Evolutionary conservation across 768 basidiomycete species (phyloP).

Genomic region (Kwoniella sp.): DNA sequence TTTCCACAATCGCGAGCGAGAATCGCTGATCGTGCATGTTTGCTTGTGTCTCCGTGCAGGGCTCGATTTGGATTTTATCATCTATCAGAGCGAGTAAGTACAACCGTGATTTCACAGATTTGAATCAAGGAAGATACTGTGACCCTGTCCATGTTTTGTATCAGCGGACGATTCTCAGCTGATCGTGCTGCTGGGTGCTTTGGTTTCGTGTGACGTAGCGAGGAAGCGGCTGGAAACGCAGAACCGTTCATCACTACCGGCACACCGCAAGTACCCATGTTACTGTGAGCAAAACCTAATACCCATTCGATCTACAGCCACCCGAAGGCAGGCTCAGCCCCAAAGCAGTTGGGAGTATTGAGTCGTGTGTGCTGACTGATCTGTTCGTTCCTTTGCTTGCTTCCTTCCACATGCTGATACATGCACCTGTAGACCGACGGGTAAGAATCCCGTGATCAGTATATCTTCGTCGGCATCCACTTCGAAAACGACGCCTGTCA

Average conservation of each 20-base stretch:
- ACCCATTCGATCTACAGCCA: no score
- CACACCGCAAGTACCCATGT: neutral
- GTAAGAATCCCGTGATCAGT: neutral
- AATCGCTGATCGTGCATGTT: no score
- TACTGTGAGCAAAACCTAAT: neutral
- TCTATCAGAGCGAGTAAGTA: constrained; percentile 2
- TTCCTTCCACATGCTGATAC: no score
- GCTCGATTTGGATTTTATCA: constrained; percentile 3
- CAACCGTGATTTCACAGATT: no score
- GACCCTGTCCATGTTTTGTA: neutral
- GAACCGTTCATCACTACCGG: neutral
- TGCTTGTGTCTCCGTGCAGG: constrained; percentile 2
- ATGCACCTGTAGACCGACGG: neutral
- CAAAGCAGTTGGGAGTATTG: no score
- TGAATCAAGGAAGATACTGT: neutral
- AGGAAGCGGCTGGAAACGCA: neutral
- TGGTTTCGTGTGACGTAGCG: no score
- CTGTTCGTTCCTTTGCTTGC: no score
- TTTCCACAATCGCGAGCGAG: no score
- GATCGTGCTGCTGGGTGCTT: no score
- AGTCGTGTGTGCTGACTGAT: no score
- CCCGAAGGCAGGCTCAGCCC: no score
- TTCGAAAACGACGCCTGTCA: neutral
- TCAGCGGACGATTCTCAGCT: no score
- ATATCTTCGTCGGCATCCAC: constrained; percentile 1